Evolutionary conservation across 176 grass and related monocot genomes (phyloP).

Genomic region (Cenchrus americanus): DNA sequence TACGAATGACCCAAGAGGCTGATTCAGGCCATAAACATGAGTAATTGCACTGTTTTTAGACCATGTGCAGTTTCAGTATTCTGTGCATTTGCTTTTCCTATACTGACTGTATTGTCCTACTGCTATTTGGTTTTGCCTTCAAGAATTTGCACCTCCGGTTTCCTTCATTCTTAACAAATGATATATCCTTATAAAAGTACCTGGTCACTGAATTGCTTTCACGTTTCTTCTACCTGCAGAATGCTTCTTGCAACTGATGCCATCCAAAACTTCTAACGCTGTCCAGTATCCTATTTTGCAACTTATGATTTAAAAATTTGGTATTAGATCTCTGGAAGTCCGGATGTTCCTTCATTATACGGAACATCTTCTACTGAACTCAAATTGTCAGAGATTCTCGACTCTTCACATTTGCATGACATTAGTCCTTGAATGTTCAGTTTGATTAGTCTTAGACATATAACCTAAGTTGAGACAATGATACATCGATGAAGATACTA

Average conservation of each 20-base stretch:
- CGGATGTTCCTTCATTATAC: not conserved
- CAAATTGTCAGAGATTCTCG: not conserved
- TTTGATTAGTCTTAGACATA: not conserved
- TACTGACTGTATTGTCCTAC: not conserved
- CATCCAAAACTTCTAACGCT: slow-evolving; percentile 47
- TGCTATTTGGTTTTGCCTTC: not conserved
- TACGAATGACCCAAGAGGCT: not conserved
- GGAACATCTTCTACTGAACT: slow-evolving; percentile 7
- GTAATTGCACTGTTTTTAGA: not conserved
- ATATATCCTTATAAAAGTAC: not conserved
- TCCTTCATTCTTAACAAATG: not conserved
- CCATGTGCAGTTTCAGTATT: not conserved
- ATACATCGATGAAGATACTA: not conserved
- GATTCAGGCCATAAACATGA: not conserved
- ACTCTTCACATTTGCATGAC: not conserved
- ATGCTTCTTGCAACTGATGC: slow-evolving; percentile 92
- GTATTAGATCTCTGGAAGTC: not conserved
- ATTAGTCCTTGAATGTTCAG: not conserved
- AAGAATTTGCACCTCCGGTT: not conserved
- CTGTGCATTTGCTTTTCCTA: not conserved
- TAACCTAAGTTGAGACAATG: not conserved
- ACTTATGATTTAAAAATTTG: not conserved
- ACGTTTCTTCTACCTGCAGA: slow-evolving; percentile 48
- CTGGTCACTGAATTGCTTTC: not conserved
- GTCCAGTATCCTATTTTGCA: slow-evolving; percentile 74